Evolutionary conservation across 768 basidiomycete genomes (phyloP).

Genomic region (Leucogyrophana mollusca): DNA sequence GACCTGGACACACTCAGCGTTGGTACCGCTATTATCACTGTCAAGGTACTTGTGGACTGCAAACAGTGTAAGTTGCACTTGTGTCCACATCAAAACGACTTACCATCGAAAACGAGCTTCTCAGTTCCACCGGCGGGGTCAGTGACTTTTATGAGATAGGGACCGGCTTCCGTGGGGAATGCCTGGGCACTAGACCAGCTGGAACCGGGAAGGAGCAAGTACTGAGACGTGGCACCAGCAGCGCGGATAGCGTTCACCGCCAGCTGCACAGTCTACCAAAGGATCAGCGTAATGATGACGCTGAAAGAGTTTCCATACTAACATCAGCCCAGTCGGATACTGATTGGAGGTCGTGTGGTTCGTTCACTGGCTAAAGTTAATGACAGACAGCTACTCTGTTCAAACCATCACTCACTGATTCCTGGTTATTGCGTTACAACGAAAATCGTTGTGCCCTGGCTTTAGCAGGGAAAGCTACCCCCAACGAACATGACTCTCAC

Average conservation of each 20-base stretch:
- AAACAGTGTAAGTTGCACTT: not conserved
- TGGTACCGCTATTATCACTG: slow-evolving; percentile 37
- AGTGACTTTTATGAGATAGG: slow-evolving; percentile 37
- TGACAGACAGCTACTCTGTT: too few species aligned
- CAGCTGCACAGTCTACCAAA: slow-evolving; percentile 34
- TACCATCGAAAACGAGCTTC: slow-evolving; percentile 43
- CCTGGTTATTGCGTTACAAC: slow-evolving; percentile 5
- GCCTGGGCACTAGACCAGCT: slow-evolving; percentile 38
- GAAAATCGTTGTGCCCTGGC: slow-evolving; percentile 29
- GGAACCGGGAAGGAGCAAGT: slow-evolving; percentile 43
- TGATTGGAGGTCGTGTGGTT: slow-evolving; percentile 40
- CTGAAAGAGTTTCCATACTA: too few species aligned
- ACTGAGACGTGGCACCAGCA: slow-evolving; percentile 37
- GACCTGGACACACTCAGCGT: slow-evolving; percentile 40
- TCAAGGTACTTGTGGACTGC: slow-evolving; percentile 48
- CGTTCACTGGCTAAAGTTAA: too few species aligned
- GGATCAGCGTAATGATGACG: too few species aligned
- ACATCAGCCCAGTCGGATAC: slow-evolving; percentile 22
- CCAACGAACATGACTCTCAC: too few species aligned
- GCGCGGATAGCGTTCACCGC: slow-evolving; percentile 37
- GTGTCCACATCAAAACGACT: slow-evolving; percentile 3
- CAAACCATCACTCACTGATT: too few species aligned
- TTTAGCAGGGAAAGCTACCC: too few species aligned
- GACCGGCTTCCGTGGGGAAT: slow-evolving; percentile 39
- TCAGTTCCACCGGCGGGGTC: slow-evolving; percentile 37